A percentile compares a stretch with the other conserved stretches of the same genome.
Evolutionary conservation across 2,329 filamentous ascomycete species (phyloP).

Genomic region (Colletotrichum godetiae): DNA sequence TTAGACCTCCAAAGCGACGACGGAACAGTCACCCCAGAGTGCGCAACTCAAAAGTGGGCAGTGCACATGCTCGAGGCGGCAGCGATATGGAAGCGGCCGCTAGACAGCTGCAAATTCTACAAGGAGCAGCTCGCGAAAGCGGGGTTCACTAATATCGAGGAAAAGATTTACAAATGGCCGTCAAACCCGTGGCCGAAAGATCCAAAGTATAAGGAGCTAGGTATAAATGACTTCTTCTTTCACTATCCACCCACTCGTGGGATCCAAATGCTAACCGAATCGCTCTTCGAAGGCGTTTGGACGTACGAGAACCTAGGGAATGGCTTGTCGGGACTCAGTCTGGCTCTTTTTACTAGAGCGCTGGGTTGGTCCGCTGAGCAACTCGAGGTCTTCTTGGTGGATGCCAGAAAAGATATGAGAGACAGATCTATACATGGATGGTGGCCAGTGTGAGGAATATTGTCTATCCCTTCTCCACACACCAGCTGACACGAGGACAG

Average conservation of each 20-base stretch:
- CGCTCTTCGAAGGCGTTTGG: conserved; percentile 37
- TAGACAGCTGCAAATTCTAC: conserved; percentile 43
- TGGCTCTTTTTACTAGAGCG: conserved; percentile 48
- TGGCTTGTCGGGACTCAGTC: conserved; percentile 49
- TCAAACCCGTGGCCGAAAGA: conserved; percentile 64
- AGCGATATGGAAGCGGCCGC: conserved; percentile 42
- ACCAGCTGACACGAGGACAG: not conserved
- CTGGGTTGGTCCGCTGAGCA: conserved; percentile 47
- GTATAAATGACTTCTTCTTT: too few species aligned
- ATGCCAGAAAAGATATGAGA: conserved; percentile 47
- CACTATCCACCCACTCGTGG: too few species aligned
- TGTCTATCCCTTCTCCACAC: too few species aligned
- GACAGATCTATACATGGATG: conserved; percentile 49
- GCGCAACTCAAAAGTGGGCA: conserved; percentile 46
- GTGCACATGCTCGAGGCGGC: conserved; percentile 45
- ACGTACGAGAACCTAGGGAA: conserved; percentile 46
- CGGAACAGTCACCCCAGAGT: conserved; percentile 44
- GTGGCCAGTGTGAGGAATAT: conserved; percentile 49
- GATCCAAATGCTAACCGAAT: not conserved
- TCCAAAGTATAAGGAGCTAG: conserved; percentile 62
- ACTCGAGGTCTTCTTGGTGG: conserved; percentile 47
- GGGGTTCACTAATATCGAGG: conserved; percentile 64
- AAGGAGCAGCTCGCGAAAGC: conserved; percentile 57
- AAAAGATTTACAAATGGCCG: conserved; percentile 61
- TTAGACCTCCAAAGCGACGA: conserved; percentile 55